phyloP scores from a whole-genome alignment of 2,329 filamentous ascomycete genomes.

The Chrysoporthe austroafricana region DNA sequence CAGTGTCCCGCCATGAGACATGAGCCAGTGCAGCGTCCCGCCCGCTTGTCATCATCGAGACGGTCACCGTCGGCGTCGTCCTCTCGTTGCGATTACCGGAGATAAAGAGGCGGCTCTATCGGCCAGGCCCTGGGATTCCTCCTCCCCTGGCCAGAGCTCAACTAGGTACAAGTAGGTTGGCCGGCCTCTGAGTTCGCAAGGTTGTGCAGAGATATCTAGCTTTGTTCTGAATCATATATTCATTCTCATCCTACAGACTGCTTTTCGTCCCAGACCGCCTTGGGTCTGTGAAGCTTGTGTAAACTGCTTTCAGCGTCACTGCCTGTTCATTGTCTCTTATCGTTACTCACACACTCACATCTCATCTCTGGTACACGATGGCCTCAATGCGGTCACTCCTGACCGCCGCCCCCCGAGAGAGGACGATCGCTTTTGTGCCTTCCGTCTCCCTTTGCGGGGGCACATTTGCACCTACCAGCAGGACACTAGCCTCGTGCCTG shows the following conservation, averaged over 20 bases:
- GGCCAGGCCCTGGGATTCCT: background rate
- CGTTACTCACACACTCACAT: background rate
- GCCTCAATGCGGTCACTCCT: constrained; percentile 25
- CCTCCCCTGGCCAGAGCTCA: constrained; percentile 4
- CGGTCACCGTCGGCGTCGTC: background rate
- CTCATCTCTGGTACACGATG: constrained; percentile 15
- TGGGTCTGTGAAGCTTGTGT: background rate
- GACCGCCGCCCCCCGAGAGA: constrained; percentile 2
- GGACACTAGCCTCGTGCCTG: constrained; percentile 16
- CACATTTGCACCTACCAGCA: constrained; percentile 19
- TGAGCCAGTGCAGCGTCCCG: background rate
- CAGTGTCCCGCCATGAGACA: background rate
- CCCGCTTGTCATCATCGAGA: constrained; percentile 5
- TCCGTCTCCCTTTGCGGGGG: constrained; percentile 8
- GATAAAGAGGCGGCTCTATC: constrained; percentile 23
- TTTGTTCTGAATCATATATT: background rate
- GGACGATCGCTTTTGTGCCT: constrained; percentile 16
- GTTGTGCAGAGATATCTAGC: constrained; percentile 4
- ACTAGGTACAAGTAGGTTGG: constrained; percentile 8
- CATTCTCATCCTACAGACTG: background rate
- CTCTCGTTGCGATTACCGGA: constrained; percentile 27
- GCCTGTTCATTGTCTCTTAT: background rate
- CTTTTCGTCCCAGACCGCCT: background rate
- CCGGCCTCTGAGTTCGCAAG: background rate
- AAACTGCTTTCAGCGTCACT: background rate